Evolutionary conservation across 2,329 filamentous ascomycete species (phyloP).

Genomic region (Sporothrix phasma): DNA sequence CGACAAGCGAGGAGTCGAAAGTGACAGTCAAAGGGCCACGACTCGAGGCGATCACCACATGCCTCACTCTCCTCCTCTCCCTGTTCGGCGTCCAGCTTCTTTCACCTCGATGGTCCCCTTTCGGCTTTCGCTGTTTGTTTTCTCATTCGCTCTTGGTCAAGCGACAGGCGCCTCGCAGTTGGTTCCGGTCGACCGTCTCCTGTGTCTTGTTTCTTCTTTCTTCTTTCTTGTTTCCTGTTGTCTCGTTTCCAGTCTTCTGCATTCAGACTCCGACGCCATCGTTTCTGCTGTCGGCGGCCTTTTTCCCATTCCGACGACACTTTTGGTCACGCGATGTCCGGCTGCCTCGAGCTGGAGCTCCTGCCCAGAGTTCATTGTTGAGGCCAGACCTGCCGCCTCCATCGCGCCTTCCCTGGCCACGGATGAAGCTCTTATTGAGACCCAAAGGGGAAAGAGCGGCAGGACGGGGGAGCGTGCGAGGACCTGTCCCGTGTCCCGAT

Average conservation of each 20-base stretch:
- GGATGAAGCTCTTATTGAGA: slow-evolving; percentile 12
- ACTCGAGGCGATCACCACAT: not conserved
- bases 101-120: not conserved
- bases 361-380: slow-evolving; percentile 1
- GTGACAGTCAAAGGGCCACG: not conserved
- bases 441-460: not conserved
- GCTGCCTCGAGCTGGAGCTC: not conserved
- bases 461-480: not conserved
- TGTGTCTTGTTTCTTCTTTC: not conserved
- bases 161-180: not conserved
- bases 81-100: not conserved
- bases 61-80: too few relatives aligned
- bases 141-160: not conserved
- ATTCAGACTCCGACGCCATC: not conserved
- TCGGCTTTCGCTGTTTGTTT: not conserved
- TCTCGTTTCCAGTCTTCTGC: not conserved
- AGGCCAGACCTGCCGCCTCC: not conserved
- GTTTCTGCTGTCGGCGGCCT: not conserved
- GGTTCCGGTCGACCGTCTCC: not conserved
- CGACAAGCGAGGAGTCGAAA: not conserved
- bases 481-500: not conserved
- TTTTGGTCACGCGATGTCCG: not conserved
- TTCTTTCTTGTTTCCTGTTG: too few relatives aligned
- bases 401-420: not conserved
- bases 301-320: not conserved